These are phyloP conservation scores for Ceratobasidium sp. DNA, from an alignment of 1,284 basidiomycete species.

Conservation along the genomic window DNA sequence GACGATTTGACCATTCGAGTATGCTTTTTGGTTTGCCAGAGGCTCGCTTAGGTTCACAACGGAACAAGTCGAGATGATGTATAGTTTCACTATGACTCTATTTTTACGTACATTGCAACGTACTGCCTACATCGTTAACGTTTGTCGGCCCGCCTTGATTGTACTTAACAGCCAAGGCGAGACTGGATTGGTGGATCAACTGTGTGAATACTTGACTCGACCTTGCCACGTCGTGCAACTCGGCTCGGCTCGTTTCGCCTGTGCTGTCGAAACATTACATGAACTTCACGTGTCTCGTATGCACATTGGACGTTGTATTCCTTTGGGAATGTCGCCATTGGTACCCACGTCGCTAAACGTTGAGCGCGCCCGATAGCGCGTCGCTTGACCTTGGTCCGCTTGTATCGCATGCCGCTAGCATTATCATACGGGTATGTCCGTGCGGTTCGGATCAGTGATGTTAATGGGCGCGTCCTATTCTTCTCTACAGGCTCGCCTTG, in stretches of 20 bases:
- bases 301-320: background rate
- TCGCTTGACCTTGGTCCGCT: too few species aligned
- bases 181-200: conserved; percentile 9
- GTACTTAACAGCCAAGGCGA: background rate
- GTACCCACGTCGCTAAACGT: background rate
- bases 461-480: background rate
- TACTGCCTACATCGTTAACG: background rate
- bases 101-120: conserved; percentile 1
- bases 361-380: background rate
- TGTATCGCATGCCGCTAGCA: background rate
- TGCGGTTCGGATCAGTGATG: background rate
- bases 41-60: background rate
- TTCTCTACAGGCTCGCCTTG: conserved; percentile 2
- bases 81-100: background rate
- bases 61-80: background rate
- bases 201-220: background rate
- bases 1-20: background rate
- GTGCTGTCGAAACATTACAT: background rate
- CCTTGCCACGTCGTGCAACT: background rate
- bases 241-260: background rate
- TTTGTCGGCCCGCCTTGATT: background rate
- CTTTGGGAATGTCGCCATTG: background rate
- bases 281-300: background rate
- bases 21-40: background rate
- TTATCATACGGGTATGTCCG: background rate